Base-by-base conservation (phyloP, 768 basidiomycete species). In the Termitomyces eurrhizus region DNA sequence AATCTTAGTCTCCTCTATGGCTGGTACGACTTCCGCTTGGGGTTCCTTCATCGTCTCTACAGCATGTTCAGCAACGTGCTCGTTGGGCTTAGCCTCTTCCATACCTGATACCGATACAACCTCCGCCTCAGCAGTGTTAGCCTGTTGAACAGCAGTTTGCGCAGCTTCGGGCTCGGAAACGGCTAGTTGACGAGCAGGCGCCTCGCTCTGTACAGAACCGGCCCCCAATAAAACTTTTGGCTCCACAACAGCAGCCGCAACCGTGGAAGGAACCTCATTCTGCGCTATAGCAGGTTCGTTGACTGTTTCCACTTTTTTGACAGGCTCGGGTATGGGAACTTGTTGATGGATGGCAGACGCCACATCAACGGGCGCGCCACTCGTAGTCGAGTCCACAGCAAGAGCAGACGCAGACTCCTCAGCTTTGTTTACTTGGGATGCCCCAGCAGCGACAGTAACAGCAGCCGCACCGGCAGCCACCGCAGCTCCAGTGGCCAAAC, bases 381-480 rank as follows among this genome's bases (percentile, higher is more conserved):
- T 61, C 52, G 24, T 36, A 35, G 49, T 26, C 6, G 52, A 57
- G 7, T 48, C 33, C 2, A 11, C 41, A 32, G 57, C 29, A 33
- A 42, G 53, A 9, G 8, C 39, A 42, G 39, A 18, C 9, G 32
- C 13, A n/a, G 53, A 39, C 41, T 55, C 53, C 41, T 42, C 16
- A 14, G 29, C 41, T 29, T 42, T 55, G 29, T 21, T 41, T 7
- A 14, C 41, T n/a, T 55, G 41, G n/a, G 63, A 42, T 8, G 26
- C 45, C 11, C 39, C 54, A 52, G 50, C 32, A 58, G 48, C 51
- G 14, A 62, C 66, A 16, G 61, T 64, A 57, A 29, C 52, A 33
- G 62, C 69, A 37, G 63, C 68, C 52, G 62, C 68, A 49, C 58
- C 65, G 60, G 56, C 69, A 56, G 65, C 62, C 26, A 57, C 68